Base-by-base conservation (phyloP, 2,329 filamentous ascomycete species). In the Aspergillus sp. region DNA sequence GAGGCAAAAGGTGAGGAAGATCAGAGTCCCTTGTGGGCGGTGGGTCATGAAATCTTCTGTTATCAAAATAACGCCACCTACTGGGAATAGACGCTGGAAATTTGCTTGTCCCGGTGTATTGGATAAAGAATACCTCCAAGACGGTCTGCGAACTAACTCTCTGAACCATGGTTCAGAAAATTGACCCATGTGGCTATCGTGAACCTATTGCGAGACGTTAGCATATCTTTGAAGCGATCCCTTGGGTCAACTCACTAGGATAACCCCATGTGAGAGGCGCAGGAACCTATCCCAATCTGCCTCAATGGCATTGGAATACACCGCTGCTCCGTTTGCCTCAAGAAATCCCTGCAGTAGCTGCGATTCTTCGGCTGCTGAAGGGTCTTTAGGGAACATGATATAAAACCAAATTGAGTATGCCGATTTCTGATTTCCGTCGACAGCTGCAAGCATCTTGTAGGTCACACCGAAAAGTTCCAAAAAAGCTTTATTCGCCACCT, bases 21-120 rank as follows among this genome's bases (percentile, higher is more conserved):
- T 56, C 2, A 71, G 44, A 1, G 70, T 62, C 17, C 53, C 61
- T 16, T 66, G 57, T 1, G 67, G 60, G 6, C 71, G 63, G 41
- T 55, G 49, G 54, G 68, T 29, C 50, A 75, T 67, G 11, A 72
- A 60, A 42, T 74, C 73, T 53, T 76, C 73, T 1, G 75, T 75
- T 14, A 77, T 54, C 5, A 77, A 63, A 21, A 75, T 64, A 1
- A 69, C 68, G 7, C 58, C 61, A 6, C 73, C 73, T 43, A 65
- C 56, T 5, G 69, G 68, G 25, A 77, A 76, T 4, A 77, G 55
- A 13, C 69, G 66, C 52, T 72, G 63, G 21, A 70, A 62, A 44
- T 71, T 57, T 3, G 57, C 52, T 20, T 53, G 49, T 14, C 52
- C 49, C 4, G 72, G 60, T 6, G 63, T 64, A 5, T 47, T 53